Conservation (phyloP, 768 basidiomycete species). For the Psilocybe azurescens region DNA sequence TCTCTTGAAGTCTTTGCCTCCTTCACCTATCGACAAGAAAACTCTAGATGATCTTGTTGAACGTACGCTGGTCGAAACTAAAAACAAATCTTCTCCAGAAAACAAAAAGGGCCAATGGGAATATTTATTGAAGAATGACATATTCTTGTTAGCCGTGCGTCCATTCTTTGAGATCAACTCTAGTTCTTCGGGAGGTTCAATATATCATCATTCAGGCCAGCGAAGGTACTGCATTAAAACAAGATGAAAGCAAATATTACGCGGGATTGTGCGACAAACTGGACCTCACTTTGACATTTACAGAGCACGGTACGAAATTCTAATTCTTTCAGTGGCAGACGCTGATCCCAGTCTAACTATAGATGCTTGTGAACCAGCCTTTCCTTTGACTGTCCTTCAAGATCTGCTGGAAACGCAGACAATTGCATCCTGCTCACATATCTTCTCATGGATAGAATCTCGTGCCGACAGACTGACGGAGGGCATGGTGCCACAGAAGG, state of each 20-base stretch:
- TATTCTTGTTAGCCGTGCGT: conserved; percentile 75
- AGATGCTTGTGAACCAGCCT: conserved; percentile 82
- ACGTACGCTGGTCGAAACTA: conserved; percentile 47
- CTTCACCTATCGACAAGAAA: conserved; percentile 51
- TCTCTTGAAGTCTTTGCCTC: conserved; percentile 58
- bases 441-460: conserved; percentile 88
- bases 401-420: conserved; percentile 89
- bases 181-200: background rate
- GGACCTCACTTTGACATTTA: conserved; percentile 78
- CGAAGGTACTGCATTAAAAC: conserved; percentile 69
- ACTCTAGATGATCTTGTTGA: conserved; percentile 55
- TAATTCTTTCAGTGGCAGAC: background rate
- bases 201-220: conserved; percentile 51
- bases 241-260: conserved; percentile 62
- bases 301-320: conserved; percentile 66
- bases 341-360: background rate
- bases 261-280: conserved; percentile 61
- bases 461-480: conserved; percentile 73
- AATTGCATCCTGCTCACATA: conserved; percentile 81
- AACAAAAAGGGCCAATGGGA: conserved; percentile 80
- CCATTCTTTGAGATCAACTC: background rate
- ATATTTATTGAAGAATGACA: conserved; percentile 68
- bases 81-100: conserved; percentile 52
- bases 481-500: conserved; percentile 84
- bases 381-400: conserved; percentile 77